Evolutionary conservation across 1,284 basidiomycete species (phyloP).

Genomic region (Apiotrichum veenhuisii): DNA sequence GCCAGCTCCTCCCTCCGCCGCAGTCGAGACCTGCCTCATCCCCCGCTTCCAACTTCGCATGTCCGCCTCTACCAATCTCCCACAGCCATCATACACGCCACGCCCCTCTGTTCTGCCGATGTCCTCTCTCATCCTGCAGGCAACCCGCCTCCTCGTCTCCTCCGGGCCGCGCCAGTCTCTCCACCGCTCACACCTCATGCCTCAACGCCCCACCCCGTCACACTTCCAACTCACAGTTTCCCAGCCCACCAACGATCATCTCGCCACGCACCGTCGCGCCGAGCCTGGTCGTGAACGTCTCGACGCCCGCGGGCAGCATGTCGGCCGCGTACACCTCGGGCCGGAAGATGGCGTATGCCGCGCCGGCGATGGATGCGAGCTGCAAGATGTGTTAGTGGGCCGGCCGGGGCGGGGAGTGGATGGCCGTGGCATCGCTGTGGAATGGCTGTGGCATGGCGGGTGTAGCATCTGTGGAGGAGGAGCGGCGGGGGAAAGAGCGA

Average conservation of each 20-base stretch:
- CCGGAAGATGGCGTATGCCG: slow-evolving; percentile 41
- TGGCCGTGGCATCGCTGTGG: no score
- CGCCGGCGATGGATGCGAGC: slow-evolving; percentile 44
- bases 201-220: not conserved
- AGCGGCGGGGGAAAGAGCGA: no score
- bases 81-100: no score
- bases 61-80: no score
- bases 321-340: slow-evolving; percentile 38
- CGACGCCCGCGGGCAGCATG: slow-evolving; percentile 34
- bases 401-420: no score
- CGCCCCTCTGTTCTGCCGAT: no score
- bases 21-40: no score
- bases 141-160: not conserved
- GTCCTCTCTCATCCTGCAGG: no score
- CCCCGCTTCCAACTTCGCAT: no score
- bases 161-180: not conserved
- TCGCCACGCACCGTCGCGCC: slow-evolving; percentile 36
- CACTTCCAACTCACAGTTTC: slow-evolving; percentile 39
- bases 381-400: slow-evolving; percentile 8
- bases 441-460: no score
- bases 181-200: not conserved
- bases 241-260: slow-evolving; percentile 45
- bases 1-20: no score
- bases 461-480: no score
- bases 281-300: slow-evolving; percentile 23